Conservation (phyloP, 805 yeast genomes). For the Candida sphagnicola region DNA sequence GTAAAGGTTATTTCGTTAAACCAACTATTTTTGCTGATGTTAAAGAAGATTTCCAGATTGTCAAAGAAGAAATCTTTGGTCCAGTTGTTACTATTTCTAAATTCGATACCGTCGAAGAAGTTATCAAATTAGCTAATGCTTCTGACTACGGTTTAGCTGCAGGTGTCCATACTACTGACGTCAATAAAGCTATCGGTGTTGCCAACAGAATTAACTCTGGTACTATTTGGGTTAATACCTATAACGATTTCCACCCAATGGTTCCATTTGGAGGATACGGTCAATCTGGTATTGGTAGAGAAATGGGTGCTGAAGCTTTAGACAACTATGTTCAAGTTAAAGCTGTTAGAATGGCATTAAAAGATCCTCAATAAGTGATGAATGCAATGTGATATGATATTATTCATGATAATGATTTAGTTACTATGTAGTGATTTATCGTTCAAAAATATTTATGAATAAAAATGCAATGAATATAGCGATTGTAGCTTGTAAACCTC, state of each 20-base stretch:
- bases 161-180: conserved; percentile 76
- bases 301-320: conserved; percentile 85
- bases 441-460: too few relatives aligned
- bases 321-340: conserved; percentile 82
- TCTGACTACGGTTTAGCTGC: conserved; percentile 86
- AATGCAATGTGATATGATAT: neutral
- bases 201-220: conserved; percentile 78
- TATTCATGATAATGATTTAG: neutral
- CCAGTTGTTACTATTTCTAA: conserved; percentile 85
- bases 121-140: conserved; percentile 71
- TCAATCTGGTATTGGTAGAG: conserved; percentile 90
- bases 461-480: too few relatives aligned
- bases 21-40: conserved; percentile 90
- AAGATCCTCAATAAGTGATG: neutral
- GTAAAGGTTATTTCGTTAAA: conserved; percentile 64
- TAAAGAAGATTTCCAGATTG: conserved; percentile 66
- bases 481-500: too few relatives aligned
- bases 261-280: conserved; percentile 94
- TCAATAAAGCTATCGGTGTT: conserved; percentile 72
- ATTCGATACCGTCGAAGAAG: conserved; percentile 82
- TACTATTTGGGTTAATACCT: conserved; percentile 87
- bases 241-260: conserved; percentile 81
- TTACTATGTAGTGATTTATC: too few relatives aligned
- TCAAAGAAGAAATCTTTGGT: conserved; percentile 90
- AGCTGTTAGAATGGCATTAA: conserved; percentile 62